Evolutionary conservation across 1,284 basidiomycete species (phyloP).

Genomic region (Chalciporus piperatoides): DNA sequence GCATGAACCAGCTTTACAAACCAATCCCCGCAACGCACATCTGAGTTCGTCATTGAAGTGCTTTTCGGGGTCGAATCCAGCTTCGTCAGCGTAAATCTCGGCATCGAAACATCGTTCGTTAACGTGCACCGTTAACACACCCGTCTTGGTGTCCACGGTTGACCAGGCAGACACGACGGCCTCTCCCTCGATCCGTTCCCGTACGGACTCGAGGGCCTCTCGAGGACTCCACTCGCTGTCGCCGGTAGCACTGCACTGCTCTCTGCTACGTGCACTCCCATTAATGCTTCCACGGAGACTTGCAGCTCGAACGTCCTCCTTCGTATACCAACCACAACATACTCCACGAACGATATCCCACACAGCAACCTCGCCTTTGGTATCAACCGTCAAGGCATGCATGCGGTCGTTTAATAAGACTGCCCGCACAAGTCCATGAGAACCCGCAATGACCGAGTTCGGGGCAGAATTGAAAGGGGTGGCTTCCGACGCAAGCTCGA

Average conservation of each 20-base stretch:
- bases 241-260: slow-evolving; percentile 28
- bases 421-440: slow-evolving; percentile 81
- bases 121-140: slow-evolving; percentile 85
- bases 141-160: slow-evolving; percentile 85
- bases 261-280: slow-evolving; percentile 32
- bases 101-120: slow-evolving; percentile 89
- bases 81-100: slow-evolving; percentile 93
- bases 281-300: slow-evolving; percentile 37
- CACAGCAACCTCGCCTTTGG: slow-evolving; percentile 78
- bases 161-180: slow-evolving; percentile 86
- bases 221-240: slow-evolving; percentile 59
- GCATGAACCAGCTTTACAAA: slow-evolving; percentile 10
- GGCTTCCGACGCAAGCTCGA: slow-evolving; percentile 78
- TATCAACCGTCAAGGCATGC: slow-evolving; percentile 90
- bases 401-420: slow-evolving; percentile 86
- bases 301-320: slow-evolving; percentile 62
- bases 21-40: slow-evolving; percentile 47
- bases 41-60: slow-evolving; percentile 74
- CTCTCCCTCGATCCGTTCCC: slow-evolving; percentile 89
- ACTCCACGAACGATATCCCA: slow-evolving; percentile 87
- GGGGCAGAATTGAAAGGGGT: slow-evolving; percentile 59
- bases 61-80: slow-evolving; percentile 57
- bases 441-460: slow-evolving; percentile 73
- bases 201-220: slow-evolving; percentile 83
- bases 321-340: slow-evolving; percentile 72